These are phyloP conservation scores for Xanthoconium purpureum DNA, from an alignment of 768 basidiomycete genomes.

Conservation along the genomic window DNA sequence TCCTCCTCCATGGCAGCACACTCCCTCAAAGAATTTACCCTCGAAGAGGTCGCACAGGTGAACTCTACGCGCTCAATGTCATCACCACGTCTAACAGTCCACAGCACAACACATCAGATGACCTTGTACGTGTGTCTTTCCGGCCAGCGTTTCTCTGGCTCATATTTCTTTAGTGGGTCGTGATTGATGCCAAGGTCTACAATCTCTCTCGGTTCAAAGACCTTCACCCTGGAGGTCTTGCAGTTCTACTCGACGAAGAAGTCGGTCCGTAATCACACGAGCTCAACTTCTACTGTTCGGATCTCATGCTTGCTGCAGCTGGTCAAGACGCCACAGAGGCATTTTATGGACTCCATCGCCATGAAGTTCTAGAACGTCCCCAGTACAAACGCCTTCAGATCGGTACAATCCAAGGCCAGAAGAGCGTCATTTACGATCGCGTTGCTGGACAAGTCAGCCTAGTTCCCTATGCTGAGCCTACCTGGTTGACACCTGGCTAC, in stretches of 20 bases:
- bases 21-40: conserved; percentile 44
- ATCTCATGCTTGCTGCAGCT: conserved; percentile 38
- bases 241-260: conserved; percentile 74
- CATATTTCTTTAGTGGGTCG: conserved; percentile 58
- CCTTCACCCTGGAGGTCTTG: conserved; percentile 80
- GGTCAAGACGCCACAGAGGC: conserved; percentile 85
- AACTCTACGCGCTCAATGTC: conserved; percentile 1
- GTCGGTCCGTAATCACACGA: conserved; percentile 51
- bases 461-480: conserved; percentile 88
- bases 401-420: conserved; percentile 66
- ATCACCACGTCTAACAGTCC: background rate
- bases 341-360: conserved; percentile 87
- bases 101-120: conserved; percentile 74
- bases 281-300: background rate
- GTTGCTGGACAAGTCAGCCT: conserved; percentile 58
- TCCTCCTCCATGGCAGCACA: conserved; percentile 24
- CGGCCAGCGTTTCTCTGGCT: background rate
- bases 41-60: conserved; percentile 60
- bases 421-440: conserved; percentile 48
- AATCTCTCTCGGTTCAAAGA: conserved; percentile 76
- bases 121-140: conserved; percentile 50
- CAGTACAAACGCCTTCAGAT: conserved; percentile 73
- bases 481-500: conserved; percentile 72
- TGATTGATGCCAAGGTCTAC: conserved; percentile 81
- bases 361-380: conserved; percentile 75